phyloP scores from a whole-genome alignment of 2,329 filamentous ascomycete species.

The Xylaria arbuscula region DNA sequence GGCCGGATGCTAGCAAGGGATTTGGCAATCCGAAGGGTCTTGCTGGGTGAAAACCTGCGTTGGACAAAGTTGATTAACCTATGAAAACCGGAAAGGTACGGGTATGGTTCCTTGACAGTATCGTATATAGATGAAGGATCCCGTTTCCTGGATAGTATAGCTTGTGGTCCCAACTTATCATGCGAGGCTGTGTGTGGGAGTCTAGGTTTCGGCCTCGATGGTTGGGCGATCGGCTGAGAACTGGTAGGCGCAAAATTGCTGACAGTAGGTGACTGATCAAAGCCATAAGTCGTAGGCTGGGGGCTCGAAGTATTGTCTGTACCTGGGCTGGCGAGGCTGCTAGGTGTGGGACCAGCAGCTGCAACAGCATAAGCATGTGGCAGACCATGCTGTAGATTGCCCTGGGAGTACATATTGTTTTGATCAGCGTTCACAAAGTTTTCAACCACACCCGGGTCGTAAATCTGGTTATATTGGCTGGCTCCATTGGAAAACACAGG shows the following conservation, averaged over 20 bases:
- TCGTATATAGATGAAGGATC: slow-evolving; percentile 91
- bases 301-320: slow-evolving; percentile 72
- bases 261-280: slow-evolving; percentile 66
- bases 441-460: slow-evolving; percentile 62
- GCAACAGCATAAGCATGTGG: slow-evolving; percentile 74
- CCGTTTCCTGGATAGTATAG: slow-evolving; percentile 68
- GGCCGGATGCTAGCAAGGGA: slow-evolving; percentile 90
- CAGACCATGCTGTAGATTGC: slow-evolving; percentile 70
- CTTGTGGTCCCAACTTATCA: slow-evolving; percentile 57
- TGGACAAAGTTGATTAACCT: slow-evolving; percentile 84
- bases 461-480: slow-evolving; percentile 61
- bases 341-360: slow-evolving; percentile 63
- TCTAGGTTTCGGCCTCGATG: slow-evolving; percentile 60
- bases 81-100: slow-evolving; percentile 91
- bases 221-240: slow-evolving; percentile 48
- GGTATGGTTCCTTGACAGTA: slow-evolving; percentile 88
- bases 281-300: slow-evolving; percentile 62
- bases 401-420: slow-evolving; percentile 64
- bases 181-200: slow-evolving; percentile 52
- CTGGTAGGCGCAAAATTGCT: slow-evolving; percentile 50
- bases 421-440: slow-evolving; percentile 67
- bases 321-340: slow-evolving; percentile 71
- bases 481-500: slow-evolving; percentile 65
- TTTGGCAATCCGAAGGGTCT: slow-evolving; percentile 85
- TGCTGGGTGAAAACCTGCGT: slow-evolving; percentile 79